These are phyloP conservation scores for Mucor velutinosus DNA, from an alignment of 371 early-diverging fungal species.

Conservation along the genomic window DNA sequence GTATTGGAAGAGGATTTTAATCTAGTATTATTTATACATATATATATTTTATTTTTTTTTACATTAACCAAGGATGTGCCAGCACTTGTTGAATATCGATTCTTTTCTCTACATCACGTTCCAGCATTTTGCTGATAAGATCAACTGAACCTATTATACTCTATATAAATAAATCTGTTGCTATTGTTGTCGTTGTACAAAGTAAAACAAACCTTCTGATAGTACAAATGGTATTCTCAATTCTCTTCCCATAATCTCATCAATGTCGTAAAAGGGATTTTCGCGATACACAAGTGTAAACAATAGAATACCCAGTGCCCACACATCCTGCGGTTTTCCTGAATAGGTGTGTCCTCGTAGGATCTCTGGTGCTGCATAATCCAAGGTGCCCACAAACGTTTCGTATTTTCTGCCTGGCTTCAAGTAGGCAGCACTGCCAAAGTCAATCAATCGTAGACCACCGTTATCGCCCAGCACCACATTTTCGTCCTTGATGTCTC, in stretches of 20 bases:
- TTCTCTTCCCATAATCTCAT: conserved; percentile 72
- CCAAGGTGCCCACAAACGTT: conserved; percentile 76
- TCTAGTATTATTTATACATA: background rate
- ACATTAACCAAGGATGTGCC: conserved; percentile 57
- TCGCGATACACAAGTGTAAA: conserved; percentile 81
- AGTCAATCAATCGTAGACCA: conserved; percentile 69
- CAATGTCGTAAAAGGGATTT: conserved; percentile 82
- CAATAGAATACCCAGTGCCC: conserved; percentile 82
- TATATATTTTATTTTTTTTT: no score
- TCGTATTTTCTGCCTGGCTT: conserved; percentile 63
- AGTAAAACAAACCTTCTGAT: conserved; percentile 53
- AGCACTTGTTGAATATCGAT: conserved; percentile 58
- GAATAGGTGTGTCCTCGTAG: conserved; percentile 71
- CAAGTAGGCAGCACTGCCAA: conserved; percentile 74
- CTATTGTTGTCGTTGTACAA: background rate
- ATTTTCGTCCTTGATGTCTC: conserved; percentile 81
- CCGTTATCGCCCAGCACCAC: conserved; percentile 63
- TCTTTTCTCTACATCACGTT: conserved; percentile 54
- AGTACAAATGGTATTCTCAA: conserved; percentile 67
- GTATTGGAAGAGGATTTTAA: conserved; percentile 51
- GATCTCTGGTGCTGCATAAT: conserved; percentile 78
- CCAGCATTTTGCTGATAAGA: conserved; percentile 57
- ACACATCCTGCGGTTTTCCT: conserved; percentile 80
- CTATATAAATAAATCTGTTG: background rate
- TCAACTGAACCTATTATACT: conserved; percentile 50